Evolutionary conservation across 139 green algal species (phyloP).

Genomic region (Chlorella ohadii): DNA sequence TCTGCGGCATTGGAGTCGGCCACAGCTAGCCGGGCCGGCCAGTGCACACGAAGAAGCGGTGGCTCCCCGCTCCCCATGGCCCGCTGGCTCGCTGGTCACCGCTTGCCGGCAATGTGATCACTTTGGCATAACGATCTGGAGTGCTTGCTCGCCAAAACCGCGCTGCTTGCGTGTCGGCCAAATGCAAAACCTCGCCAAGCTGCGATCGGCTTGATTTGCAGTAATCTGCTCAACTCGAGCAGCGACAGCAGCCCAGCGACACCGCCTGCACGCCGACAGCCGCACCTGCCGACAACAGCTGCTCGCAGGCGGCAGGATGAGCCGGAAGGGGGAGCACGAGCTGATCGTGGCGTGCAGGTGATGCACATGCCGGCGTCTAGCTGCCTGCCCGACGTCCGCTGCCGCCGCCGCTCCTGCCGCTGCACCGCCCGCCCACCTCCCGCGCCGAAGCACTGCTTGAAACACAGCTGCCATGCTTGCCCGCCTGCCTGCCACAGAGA

Average conservation of each 20-base stretch:
- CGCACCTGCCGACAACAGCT: not conserved
- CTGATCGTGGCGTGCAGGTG: constrained; percentile 4
- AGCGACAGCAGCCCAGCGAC: no score
- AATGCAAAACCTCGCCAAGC: no score
- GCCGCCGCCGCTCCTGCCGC: not conserved
- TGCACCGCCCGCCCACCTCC: constrained; percentile 13
- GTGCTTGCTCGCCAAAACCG: no score
- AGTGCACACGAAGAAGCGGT: not conserved
- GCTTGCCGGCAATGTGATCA: no score
- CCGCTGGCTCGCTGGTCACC: no score
- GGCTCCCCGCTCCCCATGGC: not conserved
- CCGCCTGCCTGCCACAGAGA: not conserved
- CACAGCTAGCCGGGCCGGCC: not conserved
- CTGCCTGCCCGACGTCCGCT: not conserved
- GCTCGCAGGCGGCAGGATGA: not conserved
- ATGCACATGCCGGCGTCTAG: not conserved
- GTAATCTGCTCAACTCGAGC: no score
- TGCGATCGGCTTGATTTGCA: no score
- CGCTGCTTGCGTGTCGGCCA: no score
- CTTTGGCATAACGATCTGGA: no score
- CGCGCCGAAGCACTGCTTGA: no score
- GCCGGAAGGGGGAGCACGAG: not conserved
- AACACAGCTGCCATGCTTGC: not conserved
- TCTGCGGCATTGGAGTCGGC: no score
- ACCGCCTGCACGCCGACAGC: no score